Evolutionary conservation across 768 basidiomycete species (phyloP), one percentile per base, ranked within the genome.

Genomic region (Amanita pallidorosea): DNA sequence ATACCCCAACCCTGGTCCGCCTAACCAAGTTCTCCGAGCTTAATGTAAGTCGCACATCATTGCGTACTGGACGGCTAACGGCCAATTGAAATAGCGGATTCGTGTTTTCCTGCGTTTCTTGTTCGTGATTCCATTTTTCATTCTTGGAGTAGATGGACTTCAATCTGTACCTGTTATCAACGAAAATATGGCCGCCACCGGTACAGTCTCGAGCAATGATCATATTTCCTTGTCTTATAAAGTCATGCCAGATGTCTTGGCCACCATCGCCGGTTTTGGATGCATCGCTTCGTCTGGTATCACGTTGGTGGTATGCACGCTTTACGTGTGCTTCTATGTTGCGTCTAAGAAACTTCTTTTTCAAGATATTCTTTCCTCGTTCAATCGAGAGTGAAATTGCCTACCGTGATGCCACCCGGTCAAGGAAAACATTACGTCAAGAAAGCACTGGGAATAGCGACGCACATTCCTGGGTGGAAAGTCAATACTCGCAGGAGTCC

Each of bases 1-100:
- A 90, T 47, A 71, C 57, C 15, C 69, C 57, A 27, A 87, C 83
- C 2, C 71, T 90, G 43, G 73, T 86, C 18, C 79, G 87, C 18
- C 65, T 92, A 45, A 82, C 82, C 33, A 89, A 83, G 55, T 91
- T 87, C 60, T 83, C 86, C 36, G 86, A 91, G 58, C 65, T 90
- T 36, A 92, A 92, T 56, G 88, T 90, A 55, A 33, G 86, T 66
- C 7, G 15, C 2, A 22, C 5, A 23, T 18, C 12, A 13, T 11
- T 25, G 41, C 8, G 18, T 52, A 29, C 5, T 15, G 25, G 4
- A 18, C 20, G 1, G 27, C 23, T 13, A 17, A 7, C 17, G 3
- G 31, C 22, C 13, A 11, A 22, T 35, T 25, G 51, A 44, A 23
- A 53, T 29, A 89, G 88, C 76, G 67, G 38, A 76, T 87, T 36